These are phyloP conservation scores for Paracoccidioides lutzii DNA, from an alignment of 2,329 filamentous ascomycete species.

Conservation along the genomic window DNA sequence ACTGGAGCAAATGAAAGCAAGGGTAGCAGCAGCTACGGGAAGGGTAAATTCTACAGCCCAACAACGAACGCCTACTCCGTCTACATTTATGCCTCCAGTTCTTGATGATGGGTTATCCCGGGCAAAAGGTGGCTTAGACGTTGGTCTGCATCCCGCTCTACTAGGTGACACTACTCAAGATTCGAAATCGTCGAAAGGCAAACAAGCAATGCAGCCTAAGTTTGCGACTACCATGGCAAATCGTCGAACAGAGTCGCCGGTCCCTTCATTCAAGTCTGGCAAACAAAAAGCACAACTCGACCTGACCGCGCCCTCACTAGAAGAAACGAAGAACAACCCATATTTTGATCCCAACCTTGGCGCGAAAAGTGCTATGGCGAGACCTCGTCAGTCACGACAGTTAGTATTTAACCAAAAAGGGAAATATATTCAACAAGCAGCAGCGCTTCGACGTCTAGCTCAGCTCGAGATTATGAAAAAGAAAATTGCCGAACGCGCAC, in stretches of 20 bases:
- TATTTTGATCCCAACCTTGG: slow-evolving; percentile 64
- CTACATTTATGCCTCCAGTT: slow-evolving; percentile 27
- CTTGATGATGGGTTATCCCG: slow-evolving; percentile 36
- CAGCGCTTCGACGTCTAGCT: slow-evolving; percentile 73
- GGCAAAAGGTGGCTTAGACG: slow-evolving; percentile 56
- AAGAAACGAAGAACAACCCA: slow-evolving; percentile 56
- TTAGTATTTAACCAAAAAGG: slow-evolving; percentile 89
- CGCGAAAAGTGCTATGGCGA: slow-evolving; percentile 44
- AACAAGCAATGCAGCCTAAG: slow-evolving; percentile 37
- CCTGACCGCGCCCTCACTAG: slow-evolving; percentile 44
- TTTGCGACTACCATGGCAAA: slow-evolving; percentile 45
- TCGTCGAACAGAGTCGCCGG: slow-evolving; percentile 36
- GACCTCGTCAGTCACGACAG: slow-evolving; percentile 57
- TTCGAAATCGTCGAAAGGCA: slow-evolving; percentile 28
- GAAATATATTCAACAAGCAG: slow-evolving; percentile 92
- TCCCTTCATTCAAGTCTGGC: slow-evolving; percentile 24
- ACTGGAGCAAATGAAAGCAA: slow-evolving; percentile 67
- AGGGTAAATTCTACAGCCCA: slow-evolving; percentile 31
- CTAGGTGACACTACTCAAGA: slow-evolving; percentile 37
- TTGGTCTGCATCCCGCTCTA: slow-evolving; percentile 66
- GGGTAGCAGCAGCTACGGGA: slow-evolving; percentile 61
- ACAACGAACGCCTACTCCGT: slow-evolving; percentile 33
- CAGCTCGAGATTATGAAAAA: slow-evolving; percentile 90
- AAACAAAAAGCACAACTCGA: slow-evolving; percentile 41
- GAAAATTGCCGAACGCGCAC: slow-evolving; percentile 72